These are phyloP conservation scores for Botryotinia globosa DNA, from an alignment of 2,329 filamentous ascomycete genomes.

Conservation along the genomic window DNA sequence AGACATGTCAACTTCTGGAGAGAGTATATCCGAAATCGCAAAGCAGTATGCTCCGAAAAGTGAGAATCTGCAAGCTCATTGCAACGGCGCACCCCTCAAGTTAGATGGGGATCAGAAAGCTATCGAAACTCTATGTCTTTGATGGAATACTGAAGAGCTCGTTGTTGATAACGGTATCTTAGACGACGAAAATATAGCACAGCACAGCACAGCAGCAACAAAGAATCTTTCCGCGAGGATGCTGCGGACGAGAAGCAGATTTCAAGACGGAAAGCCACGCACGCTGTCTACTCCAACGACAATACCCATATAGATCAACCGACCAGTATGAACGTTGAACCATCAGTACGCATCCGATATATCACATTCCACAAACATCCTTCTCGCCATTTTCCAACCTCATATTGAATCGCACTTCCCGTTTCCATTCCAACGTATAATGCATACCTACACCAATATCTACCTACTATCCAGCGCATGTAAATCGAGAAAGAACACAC, in stretches of 20 bases:
- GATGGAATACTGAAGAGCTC: too few species aligned
- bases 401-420: neutral
- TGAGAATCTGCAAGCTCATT: neutral
- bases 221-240: neutral
- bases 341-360: neutral
- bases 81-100: neutral
- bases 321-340: too few species aligned
- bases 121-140: neutral
- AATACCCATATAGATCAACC: too few species aligned
- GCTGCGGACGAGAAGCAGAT: neutral
- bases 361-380: too few species aligned
- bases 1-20: neutral
- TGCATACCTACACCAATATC: too few species aligned
- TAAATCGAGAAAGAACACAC: too few species aligned
- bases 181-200: neutral
- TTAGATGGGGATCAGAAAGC: neutral
- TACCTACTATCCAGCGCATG: too few species aligned
- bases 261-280: neutral
- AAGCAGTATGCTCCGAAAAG: neutral
- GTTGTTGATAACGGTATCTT: too few species aligned
- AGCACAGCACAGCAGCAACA: neutral
- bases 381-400: neutral
- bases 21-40: neutral
- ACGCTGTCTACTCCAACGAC: fast-evolving
- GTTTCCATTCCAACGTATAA: too few species aligned